phyloP scores from a whole-genome alignment of 2,329 filamentous ascomycete genomes.

The Fusarium scirpi region DNA sequence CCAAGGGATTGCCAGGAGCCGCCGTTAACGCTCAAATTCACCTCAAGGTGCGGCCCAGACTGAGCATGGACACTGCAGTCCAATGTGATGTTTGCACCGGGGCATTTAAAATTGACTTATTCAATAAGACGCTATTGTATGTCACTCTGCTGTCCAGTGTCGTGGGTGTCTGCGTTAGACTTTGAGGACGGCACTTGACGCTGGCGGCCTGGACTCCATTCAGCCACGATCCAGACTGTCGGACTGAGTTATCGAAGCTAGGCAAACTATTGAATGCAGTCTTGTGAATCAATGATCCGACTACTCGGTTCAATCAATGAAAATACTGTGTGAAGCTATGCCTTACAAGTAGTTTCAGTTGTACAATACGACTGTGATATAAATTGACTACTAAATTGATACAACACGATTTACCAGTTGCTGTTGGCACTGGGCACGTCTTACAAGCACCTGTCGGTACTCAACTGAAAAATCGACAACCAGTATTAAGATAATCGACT shows the following conservation, averaged over 20 bases:
- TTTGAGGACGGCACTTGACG: conserved; percentile 25
- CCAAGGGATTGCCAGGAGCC: not conserved
- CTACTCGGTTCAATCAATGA: conserved; percentile 7
- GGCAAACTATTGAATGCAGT: conserved; percentile 8
- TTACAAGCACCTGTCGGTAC: conserved; percentile 4
- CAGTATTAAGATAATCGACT: conserved; percentile 14
- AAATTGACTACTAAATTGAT: not conserved
- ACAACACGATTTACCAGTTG: not conserved
- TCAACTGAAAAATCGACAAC: not conserved
- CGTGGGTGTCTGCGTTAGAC: conserved; percentile 8
- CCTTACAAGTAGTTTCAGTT: not conserved
- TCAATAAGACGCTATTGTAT: conserved; percentile 1
- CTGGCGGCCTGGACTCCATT: conserved; percentile 24
- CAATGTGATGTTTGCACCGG: not conserved
- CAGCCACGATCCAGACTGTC: conserved; percentile 32
- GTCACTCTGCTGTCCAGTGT: conserved; percentile 19
- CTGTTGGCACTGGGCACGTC: not conserved
- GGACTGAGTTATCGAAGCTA: conserved; percentile 28
- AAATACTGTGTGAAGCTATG: conserved; percentile 6
- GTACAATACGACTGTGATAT: not conserved
- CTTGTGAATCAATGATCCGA: conserved; percentile 17
- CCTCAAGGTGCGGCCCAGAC: conserved; percentile 9
- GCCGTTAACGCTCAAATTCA: conserved; percentile 8
- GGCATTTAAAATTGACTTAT: conserved; percentile 13
- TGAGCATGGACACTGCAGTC: conserved; percentile 4